phyloP scores from a whole-genome alignment of 805 yeast species.

The Kodamaea kakaduensis region DNA sequence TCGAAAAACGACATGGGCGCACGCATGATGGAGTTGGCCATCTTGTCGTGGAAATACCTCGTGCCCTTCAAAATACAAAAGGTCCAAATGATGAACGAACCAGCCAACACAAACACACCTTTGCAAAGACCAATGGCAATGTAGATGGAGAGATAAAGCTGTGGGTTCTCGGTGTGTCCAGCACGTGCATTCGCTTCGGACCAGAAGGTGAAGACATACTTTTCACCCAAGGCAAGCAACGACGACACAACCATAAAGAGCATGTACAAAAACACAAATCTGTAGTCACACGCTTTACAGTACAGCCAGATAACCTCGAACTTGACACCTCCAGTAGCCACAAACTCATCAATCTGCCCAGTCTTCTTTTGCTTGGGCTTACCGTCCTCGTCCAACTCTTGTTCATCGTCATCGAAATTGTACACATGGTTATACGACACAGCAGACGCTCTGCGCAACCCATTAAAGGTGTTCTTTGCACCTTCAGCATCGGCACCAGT shows the following conservation, averaged over 20 bases:
- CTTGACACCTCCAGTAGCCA: slow-evolving; percentile 59
- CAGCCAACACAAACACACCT: slow-evolving; percentile 43
- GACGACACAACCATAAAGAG: slow-evolving; percentile 36
- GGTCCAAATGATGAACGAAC: slow-evolving; percentile 47
- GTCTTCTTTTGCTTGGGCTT: slow-evolving; percentile 11
- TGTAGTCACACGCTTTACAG: slow-evolving; percentile 48
- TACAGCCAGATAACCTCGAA: slow-evolving; percentile 50
- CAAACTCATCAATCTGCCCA: slow-evolving; percentile 26
- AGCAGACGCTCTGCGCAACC: slow-evolving; percentile 19
- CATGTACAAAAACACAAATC: slow-evolving; percentile 28
- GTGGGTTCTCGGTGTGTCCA: slow-evolving; percentile 39
- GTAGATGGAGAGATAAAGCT: slow-evolving; percentile 49
- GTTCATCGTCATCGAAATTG: slow-evolving; percentile 17
- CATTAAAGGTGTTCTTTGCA: slow-evolving; percentile 4
- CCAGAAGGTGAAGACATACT: slow-evolving; percentile 69
- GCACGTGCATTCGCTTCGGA: slow-evolving; percentile 49
- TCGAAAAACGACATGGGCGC: slow-evolving; percentile 69
- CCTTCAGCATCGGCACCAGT: slow-evolving; percentile 7
- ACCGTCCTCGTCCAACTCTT: slow-evolving; percentile 11
- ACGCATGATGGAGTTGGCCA: slow-evolving; percentile 51
- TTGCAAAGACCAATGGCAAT: slow-evolving; percentile 53
- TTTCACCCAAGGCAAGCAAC: slow-evolving; percentile 39
- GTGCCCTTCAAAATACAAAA: slow-evolving; percentile 57
- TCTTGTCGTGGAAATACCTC: slow-evolving; percentile 48
- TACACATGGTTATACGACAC: slow-evolving; percentile 23